These are phyloP conservation scores for Umbelopsis sp. DNA, from an alignment of 192 early-diverging fungal species.

Conservation along the genomic window DNA sequence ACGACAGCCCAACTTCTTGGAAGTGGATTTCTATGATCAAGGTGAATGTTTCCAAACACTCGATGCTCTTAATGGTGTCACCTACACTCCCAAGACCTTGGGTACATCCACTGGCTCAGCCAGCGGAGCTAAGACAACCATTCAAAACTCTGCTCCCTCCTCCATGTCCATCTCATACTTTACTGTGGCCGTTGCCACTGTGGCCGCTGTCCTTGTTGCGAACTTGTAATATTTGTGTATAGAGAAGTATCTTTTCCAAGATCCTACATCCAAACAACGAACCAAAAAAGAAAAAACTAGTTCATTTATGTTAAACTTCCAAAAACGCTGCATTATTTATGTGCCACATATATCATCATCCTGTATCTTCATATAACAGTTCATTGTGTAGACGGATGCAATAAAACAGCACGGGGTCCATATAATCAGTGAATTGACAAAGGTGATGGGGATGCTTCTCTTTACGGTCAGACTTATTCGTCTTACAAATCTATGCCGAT, in stretches of 20 bases:
- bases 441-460: too few species aligned
- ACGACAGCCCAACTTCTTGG: slow-evolving; percentile 67
- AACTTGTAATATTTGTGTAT: slow-evolving; percentile 6
- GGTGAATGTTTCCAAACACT: slow-evolving; percentile 54
- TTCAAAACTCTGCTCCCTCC: background rate
- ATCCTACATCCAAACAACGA: background rate
- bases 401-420: too few species aligned
- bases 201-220: background rate
- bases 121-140: background rate
- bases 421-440: too few species aligned
- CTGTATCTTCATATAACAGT: too few species aligned
- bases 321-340: too few species aligned
- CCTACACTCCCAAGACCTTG: slow-evolving; percentile 34
- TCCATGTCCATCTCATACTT: background rate
- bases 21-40: slow-evolving; percentile 76
- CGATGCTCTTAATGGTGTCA: slow-evolving; percentile 57
- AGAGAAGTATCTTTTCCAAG: background rate
- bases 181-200: background rate
- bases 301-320: too few species aligned
- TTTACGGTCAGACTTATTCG: too few species aligned
- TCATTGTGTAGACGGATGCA: too few species aligned
- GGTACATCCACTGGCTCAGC: slow-evolving; percentile 9
- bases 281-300: background rate
- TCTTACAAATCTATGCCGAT: too few species aligned
- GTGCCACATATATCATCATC: too few species aligned